Evolutionary conservation across 2,329 filamentous ascomycete genomes (phyloP).

Genomic region (Aspergillaceae sp.): DNA sequence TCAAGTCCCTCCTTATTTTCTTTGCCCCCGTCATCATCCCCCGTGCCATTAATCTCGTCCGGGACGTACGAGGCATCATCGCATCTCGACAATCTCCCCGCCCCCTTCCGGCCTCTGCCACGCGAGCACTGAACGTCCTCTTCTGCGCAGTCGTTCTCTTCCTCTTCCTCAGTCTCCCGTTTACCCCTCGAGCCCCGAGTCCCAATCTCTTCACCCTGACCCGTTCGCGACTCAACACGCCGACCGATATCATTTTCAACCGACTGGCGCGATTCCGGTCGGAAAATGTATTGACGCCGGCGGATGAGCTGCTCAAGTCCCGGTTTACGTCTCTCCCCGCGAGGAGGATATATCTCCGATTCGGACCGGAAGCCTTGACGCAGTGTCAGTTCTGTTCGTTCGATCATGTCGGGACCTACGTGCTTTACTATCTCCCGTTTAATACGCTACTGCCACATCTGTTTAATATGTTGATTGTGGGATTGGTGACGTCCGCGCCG

Average conservation of each 20-base stretch:
- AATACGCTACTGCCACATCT: slow-evolving; percentile 69
- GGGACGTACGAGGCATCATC: slow-evolving; percentile 25
- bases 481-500: slow-evolving; percentile 61
- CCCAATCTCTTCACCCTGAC: slow-evolving; percentile 70
- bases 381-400: slow-evolving; percentile 73
- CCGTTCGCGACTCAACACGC: slow-evolving; percentile 71
- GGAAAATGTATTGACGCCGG: slow-evolving; percentile 32
- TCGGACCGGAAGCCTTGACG: slow-evolving; percentile 64
- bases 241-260: slow-evolving; percentile 74
- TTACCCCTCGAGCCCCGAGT: slow-evolving; percentile 46
- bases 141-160: slow-evolving; percentile 46
- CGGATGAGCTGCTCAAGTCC: slow-evolving; percentile 57
- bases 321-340: slow-evolving; percentile 64
- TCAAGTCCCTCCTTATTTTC: slow-evolving; percentile 37
- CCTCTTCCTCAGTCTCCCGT: slow-evolving; percentile 58
- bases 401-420: slow-evolving; percentile 62
- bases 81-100: slow-evolving; percentile 30
- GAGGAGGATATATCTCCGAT: slow-evolving; percentile 72
- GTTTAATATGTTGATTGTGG: slow-evolving; percentile 63
- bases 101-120: slow-evolving; percentile 26
- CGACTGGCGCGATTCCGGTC: slow-evolving; percentile 50
- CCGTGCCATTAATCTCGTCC: slow-evolving; percentile 30
- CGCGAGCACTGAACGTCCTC: slow-evolving; percentile 40
- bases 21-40: slow-evolving; percentile 36
- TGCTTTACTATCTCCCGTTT: slow-evolving; percentile 68